Percentiles rank a stretch among this genome's conserved stretches.
Evolutionary conservation across 768 basidiomycete species (phyloP).

Genomic region (Lactarius sanguifluus): DNA sequence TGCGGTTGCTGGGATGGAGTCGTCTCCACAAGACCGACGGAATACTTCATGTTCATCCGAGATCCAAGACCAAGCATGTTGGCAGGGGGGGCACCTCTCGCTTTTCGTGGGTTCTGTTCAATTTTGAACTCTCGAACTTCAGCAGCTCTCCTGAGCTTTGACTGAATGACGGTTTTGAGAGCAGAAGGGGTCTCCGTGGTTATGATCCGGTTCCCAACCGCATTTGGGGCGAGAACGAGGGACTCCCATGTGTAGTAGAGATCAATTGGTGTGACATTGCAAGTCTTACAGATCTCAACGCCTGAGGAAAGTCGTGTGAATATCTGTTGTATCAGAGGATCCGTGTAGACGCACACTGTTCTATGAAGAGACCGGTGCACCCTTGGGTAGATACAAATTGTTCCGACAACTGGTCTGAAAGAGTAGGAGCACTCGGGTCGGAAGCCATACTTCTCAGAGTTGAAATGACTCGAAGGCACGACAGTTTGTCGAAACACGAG

Average conservation of each 20-base stretch:
- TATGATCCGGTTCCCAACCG: slow-evolving; percentile 27
- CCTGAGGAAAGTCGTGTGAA: slow-evolving; percentile 41
- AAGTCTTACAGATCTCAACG: slow-evolving; percentile 61
- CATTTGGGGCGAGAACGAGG: slow-evolving; percentile 1
- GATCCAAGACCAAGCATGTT: slow-evolving; percentile 34
- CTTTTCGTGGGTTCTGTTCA: slow-evolving; percentile 2
- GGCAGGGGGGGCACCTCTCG: neutral
- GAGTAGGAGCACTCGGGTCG: neutral
- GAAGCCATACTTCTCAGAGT: slow-evolving; percentile 22
- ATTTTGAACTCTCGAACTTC: slow-evolving; percentile 2
- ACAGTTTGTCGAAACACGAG: too few relatives aligned
- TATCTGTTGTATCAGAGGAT: neutral
- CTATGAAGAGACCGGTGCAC: slow-evolving; percentile 22
- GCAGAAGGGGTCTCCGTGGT: slow-evolving; percentile 18
- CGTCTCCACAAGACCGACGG: slow-evolving; percentile 23
- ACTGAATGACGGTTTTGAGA: slow-evolving; percentile 19
- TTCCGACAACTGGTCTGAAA: neutral
- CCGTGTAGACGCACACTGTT: slow-evolving; percentile 18
- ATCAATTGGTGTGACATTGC: slow-evolving; percentile 50
- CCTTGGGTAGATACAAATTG: slow-evolving; percentile 18
- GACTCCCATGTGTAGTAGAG: slow-evolving; percentile 75
- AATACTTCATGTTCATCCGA: slow-evolving; percentile 33
- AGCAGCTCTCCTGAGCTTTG: slow-evolving; percentile 11
- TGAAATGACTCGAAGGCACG: too few relatives aligned
- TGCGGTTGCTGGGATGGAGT: neutral